Evolutionary conservation across 139 green algal genomes (phyloP).

Genomic region (Haematococcus lacustris): DNA sequence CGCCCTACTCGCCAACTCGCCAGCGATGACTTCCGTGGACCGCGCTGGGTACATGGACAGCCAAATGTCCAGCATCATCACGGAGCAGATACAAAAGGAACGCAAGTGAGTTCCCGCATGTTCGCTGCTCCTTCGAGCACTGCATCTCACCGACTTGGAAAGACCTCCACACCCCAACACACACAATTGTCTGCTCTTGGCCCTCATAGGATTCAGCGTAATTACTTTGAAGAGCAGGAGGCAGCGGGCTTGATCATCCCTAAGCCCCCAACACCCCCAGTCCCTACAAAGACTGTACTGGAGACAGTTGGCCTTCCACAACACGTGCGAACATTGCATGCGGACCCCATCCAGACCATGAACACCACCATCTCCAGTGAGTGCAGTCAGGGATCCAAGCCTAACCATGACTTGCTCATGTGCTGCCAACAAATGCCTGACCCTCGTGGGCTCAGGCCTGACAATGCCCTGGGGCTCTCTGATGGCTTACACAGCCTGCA

Average conservation of each 20-base stretch:
- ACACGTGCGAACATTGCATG: neutral
- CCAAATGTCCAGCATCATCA: constrained; percentile 9
- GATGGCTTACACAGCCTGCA: no score
- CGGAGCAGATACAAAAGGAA: constrained; percentile 1
- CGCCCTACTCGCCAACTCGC: no score
- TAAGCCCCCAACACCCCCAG: neutral
- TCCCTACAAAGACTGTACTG: neutral
- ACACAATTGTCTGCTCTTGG: neutral
- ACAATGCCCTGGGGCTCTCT: no score
- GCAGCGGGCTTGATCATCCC: neutral
- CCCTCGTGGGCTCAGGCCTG: no score
- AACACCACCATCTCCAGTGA: neutral
- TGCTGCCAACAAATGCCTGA: no score
- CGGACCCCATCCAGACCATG: neutral
- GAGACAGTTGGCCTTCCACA: neutral
- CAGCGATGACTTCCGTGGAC: constrained; percentile 11
- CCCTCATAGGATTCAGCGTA: neutral
- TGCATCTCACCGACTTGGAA: neutral
- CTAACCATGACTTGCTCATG: no score
- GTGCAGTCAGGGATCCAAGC: no score
- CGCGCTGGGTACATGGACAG: constrained; percentile 15
- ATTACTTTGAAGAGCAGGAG: neutral
- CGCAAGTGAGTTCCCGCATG: neutral
- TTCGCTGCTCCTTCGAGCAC: neutral
- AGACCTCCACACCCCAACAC: neutral